Evolutionary conservation across 192 early-diverging fungal species (phyloP).

Genomic region (Gamsiella multidivaricata): DNA sequence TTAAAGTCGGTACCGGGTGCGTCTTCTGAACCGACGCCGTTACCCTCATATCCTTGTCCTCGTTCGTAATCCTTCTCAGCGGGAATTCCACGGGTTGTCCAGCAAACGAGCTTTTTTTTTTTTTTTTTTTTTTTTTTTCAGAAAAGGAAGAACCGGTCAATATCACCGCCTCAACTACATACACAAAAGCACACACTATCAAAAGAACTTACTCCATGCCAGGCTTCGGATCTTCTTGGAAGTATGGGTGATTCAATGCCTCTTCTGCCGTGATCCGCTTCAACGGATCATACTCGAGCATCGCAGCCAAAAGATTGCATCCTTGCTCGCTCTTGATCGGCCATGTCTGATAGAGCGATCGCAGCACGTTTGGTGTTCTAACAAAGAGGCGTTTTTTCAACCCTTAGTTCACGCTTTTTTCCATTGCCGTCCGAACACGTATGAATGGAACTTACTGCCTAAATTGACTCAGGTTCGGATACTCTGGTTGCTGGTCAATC

Average conservation of each 20-base stretch:
- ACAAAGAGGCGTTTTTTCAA: no score
- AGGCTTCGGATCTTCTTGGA: constrained; percentile 77
- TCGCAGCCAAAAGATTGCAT: constrained; percentile 73
- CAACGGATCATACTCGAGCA: constrained; percentile 87
- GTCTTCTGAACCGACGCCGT: constrained; percentile 27
- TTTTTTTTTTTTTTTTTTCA: not conserved
- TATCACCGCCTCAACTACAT: constrained; percentile 1
- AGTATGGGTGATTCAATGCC: constrained; percentile 86
- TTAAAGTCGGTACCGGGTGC: constrained; percentile 36
- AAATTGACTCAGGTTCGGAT: constrained; percentile 68
- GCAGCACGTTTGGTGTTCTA: constrained; percentile 41
- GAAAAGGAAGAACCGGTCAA: not conserved
- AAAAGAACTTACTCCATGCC: constrained; percentile 59
- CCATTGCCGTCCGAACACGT: no score
- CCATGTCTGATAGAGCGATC: constrained; percentile 34
- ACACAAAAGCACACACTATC: constrained; percentile 8
- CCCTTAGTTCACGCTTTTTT: no score
- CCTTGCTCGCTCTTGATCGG: constrained; percentile 67
- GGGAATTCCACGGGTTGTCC: constrained; percentile 65
- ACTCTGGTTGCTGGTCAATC: constrained; percentile 79
- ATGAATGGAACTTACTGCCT: constrained; percentile 58
- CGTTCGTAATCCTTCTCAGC: constrained; percentile 60
- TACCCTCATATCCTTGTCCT: constrained; percentile 66
- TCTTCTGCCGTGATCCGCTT: constrained; percentile 79
- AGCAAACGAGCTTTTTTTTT: constrained; percentile 52